Evolutionary conservation across 1,284 basidiomycete genomes (phyloP), one percentile per base, ranked within the genome.

Genomic region (Anthracocystis panici-leucophaei): DNA sequence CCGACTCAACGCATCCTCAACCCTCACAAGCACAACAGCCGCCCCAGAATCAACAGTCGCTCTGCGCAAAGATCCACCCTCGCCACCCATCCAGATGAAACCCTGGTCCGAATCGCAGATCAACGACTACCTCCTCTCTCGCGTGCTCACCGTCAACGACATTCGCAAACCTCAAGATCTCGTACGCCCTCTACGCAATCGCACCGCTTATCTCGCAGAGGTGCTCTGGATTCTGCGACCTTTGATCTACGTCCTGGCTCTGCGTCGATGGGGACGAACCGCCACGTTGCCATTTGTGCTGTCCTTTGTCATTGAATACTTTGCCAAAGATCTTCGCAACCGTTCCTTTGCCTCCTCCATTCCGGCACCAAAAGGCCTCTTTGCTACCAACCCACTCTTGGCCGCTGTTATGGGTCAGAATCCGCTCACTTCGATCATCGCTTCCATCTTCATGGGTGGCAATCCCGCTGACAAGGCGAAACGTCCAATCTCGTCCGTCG

Each of bases 401-500:
- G 73, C 81, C 12, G 72, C 70, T 5, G 56, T 84, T 60, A 77
- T 80, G 64, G 80, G 82, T 35, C 65, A 70, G 27, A 82, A 80
- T 48, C 79, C 77, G 7, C 57, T 83, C 33, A 69, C 81, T n/a
- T 70, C 71, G 23, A 69, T 82, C 58, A 58, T 83, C 42, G 48
- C 76, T 6, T 65, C 73, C 23, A 6, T 81, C 31, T 56, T 82
- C 41, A 76, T 79, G 45, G 65, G 65, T 16, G 60, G 57, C 23
- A 65, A 59, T 23, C 58, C 72, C 4, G 76, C 68, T 2, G 62
- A 68, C 25, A 70, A 70, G 53, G 57, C 59, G 18, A 70, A 66
- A 11, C 57, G 75, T 41, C 81, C 83, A 46, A 73, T 81, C 59
- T 85, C 82, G 31, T 69, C 83, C 31, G 80, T 87, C 18, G 87